Base-by-base conservation (phyloP, 1,284 basidiomycete genomes). In the Macrocystidia cucumis region DNA sequence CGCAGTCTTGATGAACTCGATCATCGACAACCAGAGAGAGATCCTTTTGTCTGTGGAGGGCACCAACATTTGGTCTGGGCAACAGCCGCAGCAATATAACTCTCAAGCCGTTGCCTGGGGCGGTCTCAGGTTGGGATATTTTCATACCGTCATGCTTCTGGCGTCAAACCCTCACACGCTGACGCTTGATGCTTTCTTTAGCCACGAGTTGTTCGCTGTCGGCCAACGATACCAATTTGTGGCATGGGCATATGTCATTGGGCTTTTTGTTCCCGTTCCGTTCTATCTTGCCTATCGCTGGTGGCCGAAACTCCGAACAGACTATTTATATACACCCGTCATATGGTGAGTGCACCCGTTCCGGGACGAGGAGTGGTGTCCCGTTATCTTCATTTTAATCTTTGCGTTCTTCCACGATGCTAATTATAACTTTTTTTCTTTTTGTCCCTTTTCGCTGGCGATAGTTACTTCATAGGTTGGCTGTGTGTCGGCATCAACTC, bases 91-190 rank as follows among this genome's bases (percentile, higher is more conserved):
- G 43, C 59, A 62, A 33, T 72, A 68, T 49, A 82, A 85, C 49
- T 75, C 69, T 13, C 67, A 74, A 29, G 77, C 80, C 0, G 62
- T 84, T 17, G 69, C 74, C 50, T 82, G 44, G 79, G 80, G 80
- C 57, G 75, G 74, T 2, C 63, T 84, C 3, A 69, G 72, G 50
- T 52, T 46, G 16, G 17, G 22, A 26, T 17, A 22, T 8, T 26
- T 16, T 12, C 17, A 17, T 24, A 18, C 19, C n/a, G 22, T 21
- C 12, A 27, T 18, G 3, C 27, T 18, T 35, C 18, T 23, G 33
- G 18, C 8, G 16, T 24, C 12, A 12, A 13, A 2, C 9, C n/a
- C n/a, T n/a, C n/a, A 13, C 17, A 19, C 18, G 4, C n/a, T 32
- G 22, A 5, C 3, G 2, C 7, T 23, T 5, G 4, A 24, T 30